Percentiles rank a stretch among this genome's conserved stretches.
Evolutionary conservation across 2,329 filamentous ascomycete genomes (phyloP).

Genomic region (Pseudocercospora cruenta): DNA sequence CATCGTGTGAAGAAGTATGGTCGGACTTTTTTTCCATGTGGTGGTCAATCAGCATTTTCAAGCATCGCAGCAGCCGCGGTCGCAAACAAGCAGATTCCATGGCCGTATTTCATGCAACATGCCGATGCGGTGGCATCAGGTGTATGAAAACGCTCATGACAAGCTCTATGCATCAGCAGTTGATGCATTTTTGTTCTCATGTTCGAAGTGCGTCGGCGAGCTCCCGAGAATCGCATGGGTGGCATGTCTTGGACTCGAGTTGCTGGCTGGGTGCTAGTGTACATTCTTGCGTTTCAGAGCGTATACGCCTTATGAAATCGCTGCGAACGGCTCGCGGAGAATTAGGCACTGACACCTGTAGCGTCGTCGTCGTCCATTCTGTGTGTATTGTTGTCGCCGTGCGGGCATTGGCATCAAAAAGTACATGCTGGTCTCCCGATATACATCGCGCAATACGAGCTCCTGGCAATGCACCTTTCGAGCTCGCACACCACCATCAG

Average conservation of each 20-base stretch:
- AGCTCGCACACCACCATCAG: conserved; percentile 10
- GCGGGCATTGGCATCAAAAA: conserved; percentile 11
- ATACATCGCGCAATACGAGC: conserved; percentile 13
- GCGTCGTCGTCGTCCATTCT: neutral
- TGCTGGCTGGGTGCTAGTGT: neutral
- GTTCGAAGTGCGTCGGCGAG: neutral
- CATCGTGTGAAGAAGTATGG: neutral
- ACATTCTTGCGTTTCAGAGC: conserved; percentile 22
- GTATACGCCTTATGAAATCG: neutral
- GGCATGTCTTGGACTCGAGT: neutral
- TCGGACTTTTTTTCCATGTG: neutral
- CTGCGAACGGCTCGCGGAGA: conserved; percentile 5
- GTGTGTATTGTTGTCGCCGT: conserved; percentile 5
- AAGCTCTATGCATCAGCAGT: neutral
- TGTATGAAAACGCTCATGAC: neutral
- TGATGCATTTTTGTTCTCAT: neutral
- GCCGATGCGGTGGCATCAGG: neutral
- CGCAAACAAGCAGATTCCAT: neutral
- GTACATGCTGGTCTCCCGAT: neutral
- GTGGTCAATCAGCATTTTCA: neutral
- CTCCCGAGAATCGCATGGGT: neutral
- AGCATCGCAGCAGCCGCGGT: neutral
- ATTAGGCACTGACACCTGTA: neutral
- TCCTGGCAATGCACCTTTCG: conserved; percentile 5
- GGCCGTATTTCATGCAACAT: neutral